These are phyloP conservation scores for Xylariaceae sp. DNA, from an alignment of 2,329 filamentous ascomycete genomes.

Conservation along the genomic window DNA sequence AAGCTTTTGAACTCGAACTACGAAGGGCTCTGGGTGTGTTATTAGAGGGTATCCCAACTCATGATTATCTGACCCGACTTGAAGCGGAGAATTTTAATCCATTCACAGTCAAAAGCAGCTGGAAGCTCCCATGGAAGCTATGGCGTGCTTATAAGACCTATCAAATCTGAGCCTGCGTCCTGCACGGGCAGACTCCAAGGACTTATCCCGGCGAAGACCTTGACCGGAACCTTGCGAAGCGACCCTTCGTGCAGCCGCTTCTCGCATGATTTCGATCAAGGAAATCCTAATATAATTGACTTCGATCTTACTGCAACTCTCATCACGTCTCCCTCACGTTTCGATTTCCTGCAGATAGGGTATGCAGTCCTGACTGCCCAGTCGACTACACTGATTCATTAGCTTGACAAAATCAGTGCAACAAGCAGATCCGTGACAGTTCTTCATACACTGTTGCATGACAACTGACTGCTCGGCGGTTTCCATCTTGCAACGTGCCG, in stretches of 20 bases:
- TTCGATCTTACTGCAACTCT: too few relatives aligned
- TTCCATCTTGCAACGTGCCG: too few relatives aligned
- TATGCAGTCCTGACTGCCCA: too few relatives aligned
- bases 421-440: too few relatives aligned
- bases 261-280: too few relatives aligned
- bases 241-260: not conserved
- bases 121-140: conserved; percentile 79
- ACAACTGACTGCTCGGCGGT: too few relatives aligned
- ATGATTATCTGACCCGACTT: conserved; percentile 71
- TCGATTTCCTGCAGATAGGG: too few relatives aligned
- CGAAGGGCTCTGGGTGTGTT: conserved; percentile 70
- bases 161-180: conserved; percentile 37
- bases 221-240: not conserved
- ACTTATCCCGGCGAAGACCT: not conserved
- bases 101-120: conserved; percentile 63
- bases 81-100: conserved; percentile 80
- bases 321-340: too few relatives aligned
- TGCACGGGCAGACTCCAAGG: not conserved
- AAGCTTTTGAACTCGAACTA: conserved; percentile 38
- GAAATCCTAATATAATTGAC: too few relatives aligned
- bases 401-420: too few relatives aligned
- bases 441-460: too few relatives aligned
- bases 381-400: too few relatives aligned
- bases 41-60: conserved; percentile 72
- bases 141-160: conserved; percentile 50